These are phyloP conservation scores for Xylariaceae sp. DNA, from an alignment of 2,329 filamentous ascomycete genomes.

Conservation along the genomic window DNA sequence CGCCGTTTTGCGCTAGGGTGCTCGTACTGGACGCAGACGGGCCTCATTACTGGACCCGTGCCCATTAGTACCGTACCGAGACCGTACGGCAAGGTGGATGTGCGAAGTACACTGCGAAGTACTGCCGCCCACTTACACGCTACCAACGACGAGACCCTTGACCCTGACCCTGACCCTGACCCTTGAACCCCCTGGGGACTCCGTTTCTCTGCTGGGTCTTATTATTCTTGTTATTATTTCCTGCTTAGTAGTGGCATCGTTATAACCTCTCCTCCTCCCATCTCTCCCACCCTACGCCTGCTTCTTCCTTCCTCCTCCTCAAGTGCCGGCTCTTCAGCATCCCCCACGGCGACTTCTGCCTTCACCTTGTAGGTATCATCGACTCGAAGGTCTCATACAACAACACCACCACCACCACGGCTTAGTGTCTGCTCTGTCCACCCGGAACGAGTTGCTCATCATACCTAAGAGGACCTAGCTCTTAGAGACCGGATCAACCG, in stretches of 20 bases:
- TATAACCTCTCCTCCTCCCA: slow-evolving; percentile 33
- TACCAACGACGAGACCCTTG: not conserved
- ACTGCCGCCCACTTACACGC: slow-evolving; percentile 4
- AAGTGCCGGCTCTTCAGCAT: slow-evolving; percentile 33
- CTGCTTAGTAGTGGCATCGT: slow-evolving; percentile 3
- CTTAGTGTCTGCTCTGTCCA: slow-evolving; percentile 22
- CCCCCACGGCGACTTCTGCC: slow-evolving; percentile 36
- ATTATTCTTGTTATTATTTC: not conserved
- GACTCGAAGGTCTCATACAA: not conserved
- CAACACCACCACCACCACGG: slow-evolving; percentile 7
- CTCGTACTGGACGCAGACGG: not conserved
- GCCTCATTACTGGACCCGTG: not conserved
- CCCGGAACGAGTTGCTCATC: slow-evolving; percentile 39
- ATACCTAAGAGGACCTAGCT: slow-evolving; percentile 16
- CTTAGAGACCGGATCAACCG: not conserved
- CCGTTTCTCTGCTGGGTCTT: not conserved
- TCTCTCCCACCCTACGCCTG: slow-evolving; percentile 22
- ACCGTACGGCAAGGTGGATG: not conserved
- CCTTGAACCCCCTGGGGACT: not conserved
- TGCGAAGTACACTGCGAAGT: too few species aligned
- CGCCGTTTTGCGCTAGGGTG: slow-evolving; percentile 21
- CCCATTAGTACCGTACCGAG: not conserved
- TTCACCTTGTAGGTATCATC: slow-evolving; percentile 33
- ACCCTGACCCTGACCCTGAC: not conserved
- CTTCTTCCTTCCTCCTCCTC: slow-evolving; percentile 28